Evolutionary conservation across 2,329 filamentous ascomycete genomes (phyloP), one percentile per base, ranked within the genome.

Genomic region (Dactylellina drechsleri): DNA sequence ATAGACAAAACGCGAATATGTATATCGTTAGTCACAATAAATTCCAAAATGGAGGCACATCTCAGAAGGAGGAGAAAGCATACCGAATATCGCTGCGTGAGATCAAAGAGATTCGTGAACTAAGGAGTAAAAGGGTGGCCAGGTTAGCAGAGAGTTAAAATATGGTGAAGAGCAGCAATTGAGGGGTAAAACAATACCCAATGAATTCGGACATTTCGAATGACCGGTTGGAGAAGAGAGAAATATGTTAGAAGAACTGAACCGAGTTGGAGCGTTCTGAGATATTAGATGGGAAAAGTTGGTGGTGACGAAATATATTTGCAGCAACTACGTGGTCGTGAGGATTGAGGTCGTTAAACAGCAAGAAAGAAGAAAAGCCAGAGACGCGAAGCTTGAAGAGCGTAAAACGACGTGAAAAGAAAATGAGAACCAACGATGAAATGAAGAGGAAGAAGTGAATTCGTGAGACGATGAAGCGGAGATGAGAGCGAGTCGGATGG

Each of bases 11-110:
- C n/a, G 47, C 56, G 72, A 74, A 52, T 8, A 18, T 2, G 12
- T 16, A 45, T 36, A 36, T 36, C 23, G 56, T 67, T 47, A 66
- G 54, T 13, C 28, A 43, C 40, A 54, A 10, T 13, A 23, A 43
- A 26, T 10, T 54, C 12, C n/a, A 18, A 23, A 16, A 47, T 59
- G 16, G 70, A 73, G 20, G 59, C 12, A 18, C 6, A 36, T 36
- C 6, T 36, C 31, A 7, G 31, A 36, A 36, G 6, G 31, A 36
- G 1, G 31, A 36, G 31, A 10, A 36, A 36, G 84, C 89, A 81
- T 87, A 97, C 92, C 93, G 92, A 84, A 97, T 97, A 84, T 97
- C 93, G 83, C 92, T 97, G 86, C 94, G 96, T 76, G 93, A 97
- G 84, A 97, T 95, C 84, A 97, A 89, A 77, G 93, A 97, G 86